Evolutionary conservation across 495 filamentous ascomycete genomes (phyloP).

Genomic region (Cercophora sp.): DNA sequence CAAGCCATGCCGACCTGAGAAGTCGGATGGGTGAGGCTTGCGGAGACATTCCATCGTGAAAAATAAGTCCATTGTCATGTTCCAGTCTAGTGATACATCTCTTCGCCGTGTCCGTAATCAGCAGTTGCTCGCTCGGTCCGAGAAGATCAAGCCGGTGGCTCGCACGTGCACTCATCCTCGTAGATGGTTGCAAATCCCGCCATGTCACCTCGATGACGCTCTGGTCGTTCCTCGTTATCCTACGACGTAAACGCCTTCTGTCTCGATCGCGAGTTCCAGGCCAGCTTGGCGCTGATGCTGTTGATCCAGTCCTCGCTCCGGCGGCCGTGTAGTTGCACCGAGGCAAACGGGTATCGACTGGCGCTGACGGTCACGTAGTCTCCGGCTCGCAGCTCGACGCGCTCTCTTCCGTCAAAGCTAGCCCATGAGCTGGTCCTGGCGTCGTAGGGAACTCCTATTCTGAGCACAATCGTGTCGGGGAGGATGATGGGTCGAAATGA

Average conservation of each 20-base stretch:
- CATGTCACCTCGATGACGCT: too few relatives aligned
- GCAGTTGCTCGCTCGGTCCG: too few relatives aligned
- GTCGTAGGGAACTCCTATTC: constrained; percentile 89
- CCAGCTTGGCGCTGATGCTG: constrained; percentile 80
- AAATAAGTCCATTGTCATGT: too few relatives aligned
- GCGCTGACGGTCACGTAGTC: constrained; percentile 97
- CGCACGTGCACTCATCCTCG: too few relatives aligned
- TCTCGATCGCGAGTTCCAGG: constrained; percentile 92
- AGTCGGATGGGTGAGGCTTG: constrained; percentile 10
- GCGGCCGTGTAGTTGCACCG: constrained; percentile 70
- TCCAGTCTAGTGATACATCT: too few relatives aligned
- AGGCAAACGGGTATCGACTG: constrained; percentile 87
- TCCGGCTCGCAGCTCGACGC: constrained; percentile 79
- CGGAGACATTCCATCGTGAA: constrained; percentile 21
- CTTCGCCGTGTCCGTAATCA: too few relatives aligned
- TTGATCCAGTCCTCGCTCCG: constrained; percentile 90
- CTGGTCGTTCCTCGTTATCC: too few relatives aligned
- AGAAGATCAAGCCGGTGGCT: too few relatives aligned
- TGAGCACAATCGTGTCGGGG: constrained; percentile 88
- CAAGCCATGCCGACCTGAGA: constrained; percentile 12
- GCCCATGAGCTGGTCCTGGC: constrained; percentile 88
- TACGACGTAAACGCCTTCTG: constrained; percentile 54
- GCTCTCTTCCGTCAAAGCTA: constrained; percentile 91
- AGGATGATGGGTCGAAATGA: constrained; percentile 95
- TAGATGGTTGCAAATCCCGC: too few relatives aligned